phyloP scores from a whole-genome alignment of 2,329 filamentous ascomycete species.

The Trematosphaeria pertusa region DNA sequence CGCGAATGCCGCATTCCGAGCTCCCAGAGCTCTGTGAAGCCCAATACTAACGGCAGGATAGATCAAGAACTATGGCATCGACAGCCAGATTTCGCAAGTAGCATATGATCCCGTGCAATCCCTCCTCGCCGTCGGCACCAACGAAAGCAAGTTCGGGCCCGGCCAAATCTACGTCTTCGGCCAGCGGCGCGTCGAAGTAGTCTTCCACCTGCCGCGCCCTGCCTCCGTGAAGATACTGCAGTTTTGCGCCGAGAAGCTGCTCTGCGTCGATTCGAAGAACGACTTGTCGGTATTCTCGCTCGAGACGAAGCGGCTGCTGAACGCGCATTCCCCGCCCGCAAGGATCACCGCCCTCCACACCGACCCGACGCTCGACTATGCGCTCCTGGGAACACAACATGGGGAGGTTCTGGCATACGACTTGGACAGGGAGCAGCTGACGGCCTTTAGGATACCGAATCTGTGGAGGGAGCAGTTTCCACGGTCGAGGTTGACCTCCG shows the following conservation, averaged over 20 bases:
- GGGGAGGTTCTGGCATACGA: conserved; percentile 94
- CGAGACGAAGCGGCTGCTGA: conserved; percentile 69
- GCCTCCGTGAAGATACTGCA: conserved; percentile 79
- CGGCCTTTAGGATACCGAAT: conserved; percentile 83
- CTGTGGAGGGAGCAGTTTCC: conserved; percentile 81
- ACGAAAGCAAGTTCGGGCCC: conserved; percentile 81
- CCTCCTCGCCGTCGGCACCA: conserved; percentile 88
- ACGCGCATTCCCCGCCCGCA: conserved; percentile 77
- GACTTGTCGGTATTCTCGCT: conserved; percentile 86
- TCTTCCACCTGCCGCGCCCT: conserved; percentile 72
- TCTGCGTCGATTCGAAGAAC: conserved; percentile 85
- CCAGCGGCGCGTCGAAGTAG: conserved; percentile 77
- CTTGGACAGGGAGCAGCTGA: conserved; percentile 78
- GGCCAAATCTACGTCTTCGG: conserved; percentile 92
- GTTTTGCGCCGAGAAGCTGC: conserved; percentile 84
- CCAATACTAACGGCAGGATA: conserved; percentile 30
- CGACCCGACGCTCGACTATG: conserved; percentile 93
- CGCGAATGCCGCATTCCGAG: too few species aligned
- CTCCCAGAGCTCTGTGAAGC: too few species aligned
- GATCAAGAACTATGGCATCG: conserved; percentile 62
- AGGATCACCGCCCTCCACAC: conserved; percentile 76
- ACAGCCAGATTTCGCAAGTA: conserved; percentile 71
- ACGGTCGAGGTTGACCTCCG: conserved; percentile 66
- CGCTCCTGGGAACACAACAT: conserved; percentile 79
- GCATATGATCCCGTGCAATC: conserved; percentile 95